Evolutionary conservation across 176 grass and related monocot species (phyloP).

Genomic region (Rhynchospora pubera): DNA sequence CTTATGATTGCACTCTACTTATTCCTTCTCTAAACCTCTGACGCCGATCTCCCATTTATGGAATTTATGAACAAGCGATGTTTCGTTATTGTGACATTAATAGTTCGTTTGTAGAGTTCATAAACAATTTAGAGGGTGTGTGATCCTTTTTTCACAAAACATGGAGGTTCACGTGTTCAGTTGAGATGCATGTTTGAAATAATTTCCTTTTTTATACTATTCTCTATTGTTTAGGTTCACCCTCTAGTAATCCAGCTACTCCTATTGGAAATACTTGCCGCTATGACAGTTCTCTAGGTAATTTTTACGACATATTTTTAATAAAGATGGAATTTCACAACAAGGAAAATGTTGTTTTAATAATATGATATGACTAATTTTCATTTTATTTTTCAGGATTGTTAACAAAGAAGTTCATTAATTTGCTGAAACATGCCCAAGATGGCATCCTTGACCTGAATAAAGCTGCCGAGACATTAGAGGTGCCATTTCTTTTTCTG

Average conservation of each 20-base stretch:
- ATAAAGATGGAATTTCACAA: neutral
- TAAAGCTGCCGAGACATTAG: slow-evolving; percentile 56
- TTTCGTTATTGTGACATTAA: neutral
- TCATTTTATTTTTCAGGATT: slow-evolving; percentile 46
- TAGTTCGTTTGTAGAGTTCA: neutral
- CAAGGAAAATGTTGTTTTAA: neutral
- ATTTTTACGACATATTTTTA: neutral
- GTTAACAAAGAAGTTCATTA: slow-evolving; percentile 76
- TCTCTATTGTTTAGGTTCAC: slow-evolving; percentile 21
- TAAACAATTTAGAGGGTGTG: neutral
- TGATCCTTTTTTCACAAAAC: neutral
- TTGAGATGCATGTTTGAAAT: neutral
- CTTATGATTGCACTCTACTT: neutral
- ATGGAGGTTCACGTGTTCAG: neutral
- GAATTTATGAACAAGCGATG: neutral
- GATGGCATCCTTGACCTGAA: slow-evolving; percentile 89
- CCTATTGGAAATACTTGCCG: slow-evolving; percentile 48
- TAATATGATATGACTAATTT: neutral
- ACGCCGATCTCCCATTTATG: neutral
- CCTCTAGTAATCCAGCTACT: slow-evolving; percentile 56
- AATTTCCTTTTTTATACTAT: slow-evolving; percentile 1
- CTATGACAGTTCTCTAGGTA: slow-evolving; percentile 88
- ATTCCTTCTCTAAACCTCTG: neutral
- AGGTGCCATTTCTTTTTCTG: slow-evolving; percentile 26
- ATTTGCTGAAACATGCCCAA: slow-evolving; percentile 68